phyloP scores from a whole-genome alignment of 257 asterid genomes.

The Solanum tarapatanum region DNA sequence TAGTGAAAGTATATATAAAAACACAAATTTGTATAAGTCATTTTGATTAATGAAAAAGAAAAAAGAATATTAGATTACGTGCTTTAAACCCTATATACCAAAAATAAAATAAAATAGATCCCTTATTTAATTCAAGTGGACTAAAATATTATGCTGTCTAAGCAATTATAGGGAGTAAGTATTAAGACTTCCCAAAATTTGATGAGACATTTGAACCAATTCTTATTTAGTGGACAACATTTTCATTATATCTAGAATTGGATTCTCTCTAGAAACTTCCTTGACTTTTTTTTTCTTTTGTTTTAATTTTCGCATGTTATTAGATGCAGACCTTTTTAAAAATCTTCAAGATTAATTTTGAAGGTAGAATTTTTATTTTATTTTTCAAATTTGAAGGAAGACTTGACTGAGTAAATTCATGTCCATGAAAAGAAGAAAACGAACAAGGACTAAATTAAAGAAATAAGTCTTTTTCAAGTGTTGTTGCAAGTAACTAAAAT shows the following conservation, averaged over 20 bases:
- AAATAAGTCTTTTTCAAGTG: not conserved
- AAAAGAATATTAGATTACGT: not conserved
- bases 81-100: not conserved
- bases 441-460: not conserved
- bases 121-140: not conserved
- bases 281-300: not conserved
- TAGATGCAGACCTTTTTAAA: not conserved
- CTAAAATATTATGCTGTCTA: not conserved
- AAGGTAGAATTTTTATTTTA: not conserved
- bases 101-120: not conserved
- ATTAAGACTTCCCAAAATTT: not conserved
- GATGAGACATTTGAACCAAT: conserved; percentile 1
- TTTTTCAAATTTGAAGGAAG: not conserved
- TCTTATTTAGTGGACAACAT: not conserved
- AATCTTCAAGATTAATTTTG: not conserved
- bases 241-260: not conserved
- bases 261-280: not conserved
- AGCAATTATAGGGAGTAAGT: not conserved
- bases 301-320: not conserved
- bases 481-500: not conserved
- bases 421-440: not conserved
- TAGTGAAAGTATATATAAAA: not conserved
- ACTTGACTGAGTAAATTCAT: not conserved
- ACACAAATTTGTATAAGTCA: not conserved
- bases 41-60: not conserved